Evolutionary conservation across 768 basidiomycete genomes (phyloP).

Genomic region (Tylopilus sp.): DNA sequence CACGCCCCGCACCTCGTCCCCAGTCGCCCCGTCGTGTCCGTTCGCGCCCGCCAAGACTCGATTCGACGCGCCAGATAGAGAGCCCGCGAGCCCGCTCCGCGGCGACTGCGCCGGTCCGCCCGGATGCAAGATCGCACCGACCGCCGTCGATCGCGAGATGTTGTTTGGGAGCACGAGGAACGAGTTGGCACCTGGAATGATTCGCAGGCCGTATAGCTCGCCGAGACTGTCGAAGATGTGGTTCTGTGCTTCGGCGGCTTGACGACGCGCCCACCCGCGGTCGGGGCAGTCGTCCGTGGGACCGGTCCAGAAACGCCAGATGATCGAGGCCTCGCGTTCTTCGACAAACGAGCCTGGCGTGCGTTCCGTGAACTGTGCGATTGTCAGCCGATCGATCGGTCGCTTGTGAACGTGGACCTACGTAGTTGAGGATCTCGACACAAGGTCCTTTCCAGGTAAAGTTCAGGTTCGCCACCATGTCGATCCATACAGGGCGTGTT

Average conservation of each 20-base stretch:
- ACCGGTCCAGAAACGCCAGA: slow-evolving; percentile 83
- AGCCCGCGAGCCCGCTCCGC: slow-evolving; percentile 30
- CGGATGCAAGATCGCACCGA: slow-evolving; percentile 74
- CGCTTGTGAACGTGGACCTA: slow-evolving; percentile 36
- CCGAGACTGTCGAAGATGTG: slow-evolving; percentile 88
- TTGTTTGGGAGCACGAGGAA: slow-evolving; percentile 85
- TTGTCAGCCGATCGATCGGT: neutral
- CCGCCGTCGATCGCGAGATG: slow-evolving; percentile 79
- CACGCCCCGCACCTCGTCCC: slow-evolving; percentile 53
- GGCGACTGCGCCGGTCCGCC: slow-evolving; percentile 46
- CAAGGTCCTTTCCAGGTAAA: slow-evolving; percentile 79
- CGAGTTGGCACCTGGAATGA: slow-evolving; percentile 74
- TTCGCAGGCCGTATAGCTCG: slow-evolving; percentile 78
- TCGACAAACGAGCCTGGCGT: slow-evolving; percentile 85
- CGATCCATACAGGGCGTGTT: slow-evolving; percentile 56
- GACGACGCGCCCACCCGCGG: slow-evolving; percentile 77
- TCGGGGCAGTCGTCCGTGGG: slow-evolving; percentile 47
- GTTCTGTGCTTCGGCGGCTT: slow-evolving; percentile 89
- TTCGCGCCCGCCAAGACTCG: slow-evolving; percentile 9
- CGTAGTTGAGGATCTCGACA: slow-evolving; percentile 81
- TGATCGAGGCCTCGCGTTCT: slow-evolving; percentile 75
- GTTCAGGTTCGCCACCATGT: slow-evolving; percentile 76
- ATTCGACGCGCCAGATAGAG: slow-evolving; percentile 32
- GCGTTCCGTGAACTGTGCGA: slow-evolving; percentile 76
- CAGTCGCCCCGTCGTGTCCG: slow-evolving; percentile 26